Percentiles rank a stretch among this genome's conserved stretches.
Conservation (phyloP, 176 grass and related monocot genomes). For the Cymbopogon citratus region DNA sequence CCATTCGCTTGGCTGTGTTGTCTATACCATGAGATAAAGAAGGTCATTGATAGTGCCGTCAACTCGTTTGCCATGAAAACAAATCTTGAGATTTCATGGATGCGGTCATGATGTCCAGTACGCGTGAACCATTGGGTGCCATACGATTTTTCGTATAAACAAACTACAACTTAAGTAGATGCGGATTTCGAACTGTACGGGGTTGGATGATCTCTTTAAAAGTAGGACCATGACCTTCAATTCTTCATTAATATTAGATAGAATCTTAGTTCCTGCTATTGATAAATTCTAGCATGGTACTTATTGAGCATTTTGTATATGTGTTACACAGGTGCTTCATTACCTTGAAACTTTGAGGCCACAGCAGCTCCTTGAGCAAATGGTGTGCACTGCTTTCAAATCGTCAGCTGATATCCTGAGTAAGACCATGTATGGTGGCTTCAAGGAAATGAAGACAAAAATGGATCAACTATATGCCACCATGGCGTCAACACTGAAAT, state of each 20-base stretch:
- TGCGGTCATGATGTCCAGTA: neutral
- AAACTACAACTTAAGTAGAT: neutral
- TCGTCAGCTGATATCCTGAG: slow-evolving; percentile 76
- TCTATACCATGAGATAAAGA: no score
- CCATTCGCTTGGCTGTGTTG: no score
- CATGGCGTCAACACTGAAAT: slow-evolving; percentile 62
- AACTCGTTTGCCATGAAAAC: neutral
- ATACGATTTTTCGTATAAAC: neutral
- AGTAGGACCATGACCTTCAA: neutral
- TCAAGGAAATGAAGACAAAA: slow-evolving; percentile 82
- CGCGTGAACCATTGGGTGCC: neutral
- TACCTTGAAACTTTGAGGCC: slow-evolving; percentile 93
- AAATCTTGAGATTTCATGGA: neutral
- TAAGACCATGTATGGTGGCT: slow-evolving; percentile 72
- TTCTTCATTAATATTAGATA: neutral
- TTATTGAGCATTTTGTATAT: neutral
- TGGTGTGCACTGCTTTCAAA: slow-evolving; percentile 86
- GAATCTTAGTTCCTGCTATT: neutral
- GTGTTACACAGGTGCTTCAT: slow-evolving; percentile 67
- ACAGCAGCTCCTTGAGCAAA: slow-evolving; percentile 90
- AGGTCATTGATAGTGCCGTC: no score
- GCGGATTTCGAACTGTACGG: neutral
- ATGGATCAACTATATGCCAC: slow-evolving; percentile 84
- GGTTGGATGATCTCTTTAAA: slow-evolving; percentile 12
- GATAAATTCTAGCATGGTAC: neutral